These are phyloP conservation scores for Suaeda aralocaspica DNA, from an alignment of 148 eudicot genomes.

Conservation along the genomic window DNA sequence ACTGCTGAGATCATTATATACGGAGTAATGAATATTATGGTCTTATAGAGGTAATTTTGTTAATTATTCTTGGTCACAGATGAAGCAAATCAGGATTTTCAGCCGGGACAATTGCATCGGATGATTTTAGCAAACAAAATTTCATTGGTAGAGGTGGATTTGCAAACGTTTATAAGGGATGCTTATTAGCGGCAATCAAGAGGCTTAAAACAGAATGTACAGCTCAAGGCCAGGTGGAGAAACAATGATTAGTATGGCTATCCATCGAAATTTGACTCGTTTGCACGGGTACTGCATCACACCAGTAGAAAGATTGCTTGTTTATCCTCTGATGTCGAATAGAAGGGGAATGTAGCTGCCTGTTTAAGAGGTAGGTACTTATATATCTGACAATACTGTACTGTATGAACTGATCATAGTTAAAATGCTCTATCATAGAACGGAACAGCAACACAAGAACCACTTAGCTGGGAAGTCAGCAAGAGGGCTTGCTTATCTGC, in stretches of 20 bases:
- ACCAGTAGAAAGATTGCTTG: conserved; percentile 60
- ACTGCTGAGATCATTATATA: too few species aligned
- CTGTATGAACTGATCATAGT: background rate
- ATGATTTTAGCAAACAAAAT: conserved; percentile 48
- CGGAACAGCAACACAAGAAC: conserved; percentile 29
- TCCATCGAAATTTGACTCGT: conserved; percentile 60
- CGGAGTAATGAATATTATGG: too few species aligned
- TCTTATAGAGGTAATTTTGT: too few species aligned
- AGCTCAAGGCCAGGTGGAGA: conserved; percentile 66
- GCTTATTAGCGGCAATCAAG: conserved; percentile 68
- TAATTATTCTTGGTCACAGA: conserved; percentile 53
- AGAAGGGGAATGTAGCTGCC: conserved; percentile 76
- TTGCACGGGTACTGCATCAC: conserved; percentile 69
- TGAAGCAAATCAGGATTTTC: conserved; percentile 65
- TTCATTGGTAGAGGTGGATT: conserved; percentile 75
- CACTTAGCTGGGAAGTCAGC: conserved; percentile 33
- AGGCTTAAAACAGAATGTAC: conserved; percentile 60
- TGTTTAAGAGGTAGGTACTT: conserved; percentile 56
- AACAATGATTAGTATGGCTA: conserved; percentile 22
- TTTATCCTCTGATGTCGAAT: conserved; percentile 63
- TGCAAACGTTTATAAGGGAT: conserved; percentile 73
- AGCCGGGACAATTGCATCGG: conserved; percentile 66
- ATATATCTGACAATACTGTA: background rate
- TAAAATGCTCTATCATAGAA: conserved; percentile 6
- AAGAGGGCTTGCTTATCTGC: conserved; percentile 38